A percentile compares a stretch with the other conserved stretches of the same genome.
These are phyloP conservation scores for Wallacemonas sp. DNA, from an alignment of 208 protist species.

Conservation along the genomic window DNA sequence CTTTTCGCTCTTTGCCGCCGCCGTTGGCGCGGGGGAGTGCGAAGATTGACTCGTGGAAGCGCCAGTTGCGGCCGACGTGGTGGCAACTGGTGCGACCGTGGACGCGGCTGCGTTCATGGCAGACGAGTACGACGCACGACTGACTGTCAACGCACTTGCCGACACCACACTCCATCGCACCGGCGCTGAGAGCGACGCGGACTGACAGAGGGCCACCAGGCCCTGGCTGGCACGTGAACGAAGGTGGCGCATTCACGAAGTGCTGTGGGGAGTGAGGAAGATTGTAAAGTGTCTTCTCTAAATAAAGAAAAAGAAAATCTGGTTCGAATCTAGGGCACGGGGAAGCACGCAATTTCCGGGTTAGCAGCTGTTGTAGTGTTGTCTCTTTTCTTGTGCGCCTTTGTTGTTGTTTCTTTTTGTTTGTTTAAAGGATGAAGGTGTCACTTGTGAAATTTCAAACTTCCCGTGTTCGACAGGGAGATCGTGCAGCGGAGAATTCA, in stretches of 20 bases:
- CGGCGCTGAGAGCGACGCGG: background rate
- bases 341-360: too few relatives aligned
- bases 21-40: background rate
- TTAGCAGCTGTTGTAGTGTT: too few relatives aligned
- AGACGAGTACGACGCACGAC: background rate
- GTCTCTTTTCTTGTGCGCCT: too few relatives aligned
- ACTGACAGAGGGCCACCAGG: background rate
- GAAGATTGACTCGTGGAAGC: background rate
- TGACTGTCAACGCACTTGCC: background rate
- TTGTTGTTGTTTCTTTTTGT: too few relatives aligned
- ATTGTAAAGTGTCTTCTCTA: too few relatives aligned
- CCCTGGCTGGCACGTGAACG: background rate
- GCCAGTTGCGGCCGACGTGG: constrained; percentile 10
- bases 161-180: background rate
- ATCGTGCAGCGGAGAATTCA: background rate
- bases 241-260: constrained; percentile 10
- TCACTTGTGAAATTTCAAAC: too few relatives aligned
- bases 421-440: too few relatives aligned
- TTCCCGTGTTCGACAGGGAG: too few relatives aligned
- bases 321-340: too few relatives aligned
- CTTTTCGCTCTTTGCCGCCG: background rate
- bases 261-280: too few relatives aligned
- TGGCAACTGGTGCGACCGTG: background rate
- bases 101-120: constrained; percentile 1
- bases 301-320: too few relatives aligned